Percentiles rank a stretch among this genome's conserved stretches.
These are phyloP conservation scores for Solanum neorickii DNA, from an alignment of 257 asterid species.

Conservation along the genomic window DNA sequence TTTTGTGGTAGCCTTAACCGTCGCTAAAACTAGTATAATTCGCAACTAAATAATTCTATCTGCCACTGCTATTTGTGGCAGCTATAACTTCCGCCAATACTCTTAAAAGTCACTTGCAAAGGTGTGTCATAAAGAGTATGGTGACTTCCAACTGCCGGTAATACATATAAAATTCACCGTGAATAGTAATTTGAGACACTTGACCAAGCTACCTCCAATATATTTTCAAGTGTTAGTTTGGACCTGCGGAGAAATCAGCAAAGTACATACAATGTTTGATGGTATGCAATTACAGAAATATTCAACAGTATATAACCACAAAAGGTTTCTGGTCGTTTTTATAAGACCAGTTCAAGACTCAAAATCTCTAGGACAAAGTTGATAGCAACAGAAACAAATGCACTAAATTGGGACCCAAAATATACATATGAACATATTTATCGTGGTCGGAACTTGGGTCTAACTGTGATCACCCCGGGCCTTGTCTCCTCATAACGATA, in stretches of 20 bases:
- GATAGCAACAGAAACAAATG: background rate
- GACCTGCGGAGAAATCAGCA: background rate
- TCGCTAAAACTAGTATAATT: too few relatives aligned
- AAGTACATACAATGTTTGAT: background rate
- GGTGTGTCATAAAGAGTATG: background rate
- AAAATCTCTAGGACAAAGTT: background rate
- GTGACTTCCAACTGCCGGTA: background rate
- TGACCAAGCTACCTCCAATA: background rate
- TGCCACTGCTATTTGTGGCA: background rate
- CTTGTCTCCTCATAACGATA: constrained; percentile 62
- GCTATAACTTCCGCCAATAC: background rate
- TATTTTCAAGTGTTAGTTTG: background rate
- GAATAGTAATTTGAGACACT: background rate
- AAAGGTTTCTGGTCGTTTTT: background rate
- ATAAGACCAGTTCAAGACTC: background rate
- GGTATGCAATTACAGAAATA: background rate
- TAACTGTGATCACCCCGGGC: constrained; percentile 53
- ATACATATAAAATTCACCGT: too few relatives aligned
- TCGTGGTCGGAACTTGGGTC: constrained; percentile 42
- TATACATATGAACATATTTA: background rate
- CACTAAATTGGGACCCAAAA: background rate
- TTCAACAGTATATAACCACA: background rate
- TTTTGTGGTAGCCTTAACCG: too few relatives aligned
- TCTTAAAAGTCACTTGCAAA: background rate
- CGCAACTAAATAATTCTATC: too few relatives aligned